Evolutionary conservation across 345 rosid genomes (phyloP).

Genomic region (Hevea brasiliensis): DNA sequence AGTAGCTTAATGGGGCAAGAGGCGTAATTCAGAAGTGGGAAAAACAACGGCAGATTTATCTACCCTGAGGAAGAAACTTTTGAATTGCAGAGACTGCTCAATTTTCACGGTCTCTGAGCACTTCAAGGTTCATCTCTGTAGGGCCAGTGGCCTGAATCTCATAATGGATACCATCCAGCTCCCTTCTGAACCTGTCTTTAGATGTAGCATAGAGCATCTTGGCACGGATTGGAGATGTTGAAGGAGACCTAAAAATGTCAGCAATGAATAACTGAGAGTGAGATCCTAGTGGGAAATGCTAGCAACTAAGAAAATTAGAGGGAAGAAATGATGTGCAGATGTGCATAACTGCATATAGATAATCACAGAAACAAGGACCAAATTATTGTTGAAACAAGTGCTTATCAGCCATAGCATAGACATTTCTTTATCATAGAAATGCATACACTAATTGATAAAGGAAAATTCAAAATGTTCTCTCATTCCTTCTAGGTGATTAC

Average conservation of each 20-base stretch:
- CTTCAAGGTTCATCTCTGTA: conserved; percentile 24
- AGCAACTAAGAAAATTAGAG: neutral
- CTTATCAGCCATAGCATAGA: neutral
- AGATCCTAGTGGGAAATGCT: neutral
- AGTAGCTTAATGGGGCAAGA: neutral
- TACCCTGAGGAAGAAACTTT: neutral
- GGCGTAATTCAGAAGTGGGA: neutral
- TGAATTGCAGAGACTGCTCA: neutral
- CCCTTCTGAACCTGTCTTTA: conserved; percentile 21
- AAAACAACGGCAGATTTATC: neutral
- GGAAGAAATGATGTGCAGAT: neutral
- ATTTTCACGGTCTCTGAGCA: conserved; percentile 24
- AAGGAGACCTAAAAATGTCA: conserved; percentile 19
- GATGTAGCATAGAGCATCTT: conserved; percentile 30
- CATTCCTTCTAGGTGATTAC: neutral
- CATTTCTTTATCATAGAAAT: neutral
- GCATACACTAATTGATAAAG: neutral
- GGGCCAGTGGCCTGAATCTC: conserved; percentile 30
- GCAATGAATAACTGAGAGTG: neutral
- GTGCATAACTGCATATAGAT: neutral
- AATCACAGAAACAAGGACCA: neutral
- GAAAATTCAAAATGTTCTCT: neutral
- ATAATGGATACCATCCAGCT: conserved; percentile 23
- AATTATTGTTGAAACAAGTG: neutral
- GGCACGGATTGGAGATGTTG: conserved; percentile 28